A percentile compares a stretch with the other conserved stretches of the same genome.
These are phyloP conservation scores for Aegilops bicornis DNA, from an alignment of 176 grass and related monocot genomes.

Conservation along the genomic window DNA sequence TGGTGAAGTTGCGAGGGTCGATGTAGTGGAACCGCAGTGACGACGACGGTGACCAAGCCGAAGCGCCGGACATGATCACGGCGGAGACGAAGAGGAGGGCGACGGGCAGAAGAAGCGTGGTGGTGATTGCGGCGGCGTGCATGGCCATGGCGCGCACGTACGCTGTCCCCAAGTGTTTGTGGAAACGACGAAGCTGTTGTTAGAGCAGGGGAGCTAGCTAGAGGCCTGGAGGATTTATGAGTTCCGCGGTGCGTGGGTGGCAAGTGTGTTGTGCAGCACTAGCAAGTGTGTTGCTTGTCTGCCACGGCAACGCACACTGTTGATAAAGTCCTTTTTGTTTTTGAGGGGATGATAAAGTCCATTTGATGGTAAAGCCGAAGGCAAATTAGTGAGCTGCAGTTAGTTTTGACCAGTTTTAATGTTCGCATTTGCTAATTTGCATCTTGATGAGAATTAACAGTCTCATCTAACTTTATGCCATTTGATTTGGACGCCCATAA, in stretches of 20 bases:
- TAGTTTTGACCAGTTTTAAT: neutral
- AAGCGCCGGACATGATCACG: neutral
- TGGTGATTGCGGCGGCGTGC: neutral
- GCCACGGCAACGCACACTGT: neutral
- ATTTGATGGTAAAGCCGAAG: neutral
- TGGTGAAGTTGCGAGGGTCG: slow-evolving; percentile 40
- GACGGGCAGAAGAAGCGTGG: slow-evolving; percentile 13
- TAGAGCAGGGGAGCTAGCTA: too few relatives aligned
- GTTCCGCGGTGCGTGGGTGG: neutral
- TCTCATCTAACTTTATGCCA: too few relatives aligned
- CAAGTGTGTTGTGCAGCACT: neutral
- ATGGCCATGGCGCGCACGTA: neutral
- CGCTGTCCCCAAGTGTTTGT: neutral
- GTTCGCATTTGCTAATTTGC: neutral
- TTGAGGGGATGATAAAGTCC: neutral
- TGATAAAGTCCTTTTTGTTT: neutral
- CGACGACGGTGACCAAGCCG: neutral
- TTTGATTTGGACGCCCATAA: too few relatives aligned
- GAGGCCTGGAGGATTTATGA: neutral
- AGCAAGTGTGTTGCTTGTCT: neutral
- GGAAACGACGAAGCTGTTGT: neutral
- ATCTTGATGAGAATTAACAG: too few relatives aligned
- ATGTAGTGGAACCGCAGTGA: slow-evolving; percentile 49
- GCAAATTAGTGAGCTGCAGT: neutral
- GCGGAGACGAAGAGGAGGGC: slow-evolving; percentile 4